Conservation (phyloP, 176 grass and related monocot species). For the Musa troglodytarum region DNA sequence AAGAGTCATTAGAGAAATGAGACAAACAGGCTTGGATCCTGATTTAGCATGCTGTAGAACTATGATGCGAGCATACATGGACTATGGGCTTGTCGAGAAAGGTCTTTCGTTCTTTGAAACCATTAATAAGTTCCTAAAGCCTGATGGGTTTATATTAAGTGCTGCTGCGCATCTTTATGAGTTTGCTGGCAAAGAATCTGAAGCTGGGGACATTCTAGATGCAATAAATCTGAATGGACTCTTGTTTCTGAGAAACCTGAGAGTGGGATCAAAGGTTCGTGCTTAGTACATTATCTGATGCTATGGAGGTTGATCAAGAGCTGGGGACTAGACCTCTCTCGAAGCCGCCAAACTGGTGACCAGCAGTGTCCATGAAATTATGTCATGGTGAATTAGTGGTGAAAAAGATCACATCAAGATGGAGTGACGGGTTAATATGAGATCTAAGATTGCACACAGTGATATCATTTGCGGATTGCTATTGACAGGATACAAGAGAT, state of each 20-base stretch:
- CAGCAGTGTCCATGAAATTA: neutral
- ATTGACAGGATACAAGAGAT: neutral
- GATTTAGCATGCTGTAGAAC: slow-evolving; percentile 57
- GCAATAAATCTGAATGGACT: slow-evolving; percentile 33
- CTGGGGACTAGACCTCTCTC: neutral
- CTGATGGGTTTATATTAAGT: slow-evolving; percentile 71
- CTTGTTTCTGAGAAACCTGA: slow-evolving; percentile 58
- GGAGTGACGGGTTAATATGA: neutral
- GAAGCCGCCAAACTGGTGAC: neutral
- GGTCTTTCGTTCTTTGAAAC: slow-evolving; percentile 59
- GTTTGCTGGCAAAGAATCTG: slow-evolving; percentile 33
- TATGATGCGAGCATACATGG: slow-evolving; percentile 73
- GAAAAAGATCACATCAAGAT: neutral
- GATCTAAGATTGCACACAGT: neutral
- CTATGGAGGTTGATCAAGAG: neutral
- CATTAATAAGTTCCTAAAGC: slow-evolving; percentile 30
- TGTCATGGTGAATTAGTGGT: neutral
- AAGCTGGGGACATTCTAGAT: slow-evolving; percentile 45
- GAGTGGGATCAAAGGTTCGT: slow-evolving; percentile 36
- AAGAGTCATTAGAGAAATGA: slow-evolving; percentile 48
- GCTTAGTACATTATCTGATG: neutral
- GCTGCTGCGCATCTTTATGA: slow-evolving; percentile 67
- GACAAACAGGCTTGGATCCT: slow-evolving; percentile 30
- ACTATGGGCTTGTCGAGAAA: slow-evolving; percentile 40
- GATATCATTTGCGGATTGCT: neutral